Base-by-base conservation (phyloP, 2,329 filamentous ascomycete genomes). In the Colletotrichum echinochloae region DNA sequence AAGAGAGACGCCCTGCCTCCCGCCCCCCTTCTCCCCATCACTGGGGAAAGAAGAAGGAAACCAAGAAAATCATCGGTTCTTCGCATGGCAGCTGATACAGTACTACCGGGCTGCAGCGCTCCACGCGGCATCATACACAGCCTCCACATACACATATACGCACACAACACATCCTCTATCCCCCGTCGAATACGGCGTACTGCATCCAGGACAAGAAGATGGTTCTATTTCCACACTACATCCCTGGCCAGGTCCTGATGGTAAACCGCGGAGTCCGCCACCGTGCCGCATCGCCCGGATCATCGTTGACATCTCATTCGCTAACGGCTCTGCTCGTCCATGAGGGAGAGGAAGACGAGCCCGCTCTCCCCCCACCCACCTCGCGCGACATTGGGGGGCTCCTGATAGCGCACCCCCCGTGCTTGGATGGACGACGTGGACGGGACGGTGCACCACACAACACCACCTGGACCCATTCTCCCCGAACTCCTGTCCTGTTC, bases 281-380 rank as follows among this genome's bases (percentile, higher is more conserved):
- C 6, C 5, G 39, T 41, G 52, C 61, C 52, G 49, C 60, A 26
- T 44, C 28, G 23, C 30, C 55, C 54, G 9, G 18, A 56, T 46
- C 64, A 51, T 51, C 51, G 41, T 67, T n/a, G 28, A 33, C 46
- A 30, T 18, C 26, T 60, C 49, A 63, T 67, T 63, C 65, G 59
- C 26, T 41, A 18, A n/a, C 33, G 57, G 49, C 57, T 49, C 28
- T 35, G 18, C 4, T 28, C 60, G 60, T 59, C 60, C 60, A 16
- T 52, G 57, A 52, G 20, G 20, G 8, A 46, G 41, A 52, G 35
- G n/a, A 54, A 54, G 60, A 23, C 41, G 46, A 26, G 44, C 26
- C 65, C 65, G 60, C 54, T 51, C 41, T 44, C n/a, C 33, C 4
- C 39, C 39, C 39, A 35, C n/a, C 30, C 49, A 28, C 60, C 41